phyloP scores from a whole-genome alignment of 768 basidiomycete species.

The Cystofilobasidium macerans region DNA sequence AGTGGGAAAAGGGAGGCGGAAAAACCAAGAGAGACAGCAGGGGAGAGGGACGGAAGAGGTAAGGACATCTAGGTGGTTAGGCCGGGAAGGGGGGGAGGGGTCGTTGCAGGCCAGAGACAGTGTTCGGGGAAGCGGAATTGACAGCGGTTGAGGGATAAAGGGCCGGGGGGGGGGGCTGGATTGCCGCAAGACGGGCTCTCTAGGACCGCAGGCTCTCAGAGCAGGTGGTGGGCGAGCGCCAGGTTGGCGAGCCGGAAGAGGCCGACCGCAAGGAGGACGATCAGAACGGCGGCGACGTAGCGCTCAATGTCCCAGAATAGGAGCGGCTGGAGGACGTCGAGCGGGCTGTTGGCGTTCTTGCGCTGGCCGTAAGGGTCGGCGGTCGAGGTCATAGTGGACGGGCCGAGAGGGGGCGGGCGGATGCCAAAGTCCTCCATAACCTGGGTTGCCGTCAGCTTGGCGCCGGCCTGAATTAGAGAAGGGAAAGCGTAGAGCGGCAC shows the following conservation, averaged over 20 bases:
- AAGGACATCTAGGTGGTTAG: too few relatives aligned
- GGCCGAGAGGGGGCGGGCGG: constrained; percentile 12
- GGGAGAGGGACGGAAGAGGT: too few relatives aligned
- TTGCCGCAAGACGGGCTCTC: too few relatives aligned
- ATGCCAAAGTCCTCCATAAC: constrained; percentile 34
- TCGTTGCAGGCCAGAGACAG: too few relatives aligned
- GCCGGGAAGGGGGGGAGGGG: too few relatives aligned
- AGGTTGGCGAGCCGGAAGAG: background rate
- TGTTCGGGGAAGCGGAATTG: too few relatives aligned
- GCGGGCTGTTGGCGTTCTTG: background rate
- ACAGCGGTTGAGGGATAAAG: too few relatives aligned
- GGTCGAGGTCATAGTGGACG: constrained; percentile 29
- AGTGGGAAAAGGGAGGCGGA: too few relatives aligned
- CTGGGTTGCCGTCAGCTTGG: constrained; percentile 38
- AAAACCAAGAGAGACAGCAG: too few relatives aligned
- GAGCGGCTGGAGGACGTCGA: constrained; percentile 18
- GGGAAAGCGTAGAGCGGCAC: background rate
- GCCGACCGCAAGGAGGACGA: background rate
- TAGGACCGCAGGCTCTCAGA: too few relatives aligned
- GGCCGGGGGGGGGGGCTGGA: too few relatives aligned
- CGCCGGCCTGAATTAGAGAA: constrained; percentile 33
- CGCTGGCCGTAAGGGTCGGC: background rate
- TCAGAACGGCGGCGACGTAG: background rate
- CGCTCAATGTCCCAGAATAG: constrained; percentile 10
- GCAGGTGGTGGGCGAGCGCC: too few relatives aligned